Percentiles rank a stretch among this genome's conserved stretches.
These are phyloP conservation scores for Pezicula rhizophila DNA, from an alignment of 2,329 filamentous ascomycete genomes.

Conservation along the genomic window DNA sequence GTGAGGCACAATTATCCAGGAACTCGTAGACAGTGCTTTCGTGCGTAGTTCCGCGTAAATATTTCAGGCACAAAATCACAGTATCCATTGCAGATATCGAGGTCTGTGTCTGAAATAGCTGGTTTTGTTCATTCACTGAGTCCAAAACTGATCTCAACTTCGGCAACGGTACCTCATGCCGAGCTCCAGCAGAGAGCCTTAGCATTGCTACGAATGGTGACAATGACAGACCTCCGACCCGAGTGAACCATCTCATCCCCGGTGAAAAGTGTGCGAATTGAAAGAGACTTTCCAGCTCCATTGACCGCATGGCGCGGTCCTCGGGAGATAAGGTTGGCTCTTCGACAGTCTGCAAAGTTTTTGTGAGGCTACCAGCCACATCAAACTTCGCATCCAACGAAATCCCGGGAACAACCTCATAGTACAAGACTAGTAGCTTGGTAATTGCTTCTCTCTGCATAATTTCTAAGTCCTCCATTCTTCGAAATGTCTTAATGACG, in stretches of 20 bases:
- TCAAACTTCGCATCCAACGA: conserved; percentile 84
- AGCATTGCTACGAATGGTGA: conserved; percentile 71
- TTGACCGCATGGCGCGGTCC: conserved; percentile 51
- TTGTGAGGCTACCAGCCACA: conserved; percentile 69
- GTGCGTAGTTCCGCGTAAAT: conserved; percentile 22
- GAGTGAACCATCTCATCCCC: conserved; percentile 87
- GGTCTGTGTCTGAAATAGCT: conserved; percentile 51
- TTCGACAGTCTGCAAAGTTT: conserved; percentile 58
- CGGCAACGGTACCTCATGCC: conserved; percentile 40
- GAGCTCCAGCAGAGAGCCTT: conserved; percentile 47
- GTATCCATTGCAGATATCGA: conserved; percentile 39
- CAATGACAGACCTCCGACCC: conserved; percentile 53
- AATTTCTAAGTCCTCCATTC: conserved; percentile 59
- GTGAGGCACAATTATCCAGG: conserved; percentile 74
- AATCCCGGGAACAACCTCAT: conserved; percentile 71
- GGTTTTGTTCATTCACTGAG: conserved; percentile 57
- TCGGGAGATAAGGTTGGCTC: conserved; percentile 34
- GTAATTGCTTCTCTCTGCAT: conserved; percentile 75
- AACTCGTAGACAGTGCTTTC: conserved; percentile 56
- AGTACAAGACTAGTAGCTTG: conserved; percentile 76
- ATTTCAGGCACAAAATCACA: conserved; percentile 34
- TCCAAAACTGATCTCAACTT: conserved; percentile 51
- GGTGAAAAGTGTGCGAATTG: conserved; percentile 74
- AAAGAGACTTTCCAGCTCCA: conserved; percentile 77
- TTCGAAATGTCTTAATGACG: conserved; percentile 67